Percentiles rank a stretch among this genome's conserved stretches.
Evolutionary conservation across 805 yeast genomes (phyloP).

Genomic region (Metschnikowia amazonensis): DNA sequence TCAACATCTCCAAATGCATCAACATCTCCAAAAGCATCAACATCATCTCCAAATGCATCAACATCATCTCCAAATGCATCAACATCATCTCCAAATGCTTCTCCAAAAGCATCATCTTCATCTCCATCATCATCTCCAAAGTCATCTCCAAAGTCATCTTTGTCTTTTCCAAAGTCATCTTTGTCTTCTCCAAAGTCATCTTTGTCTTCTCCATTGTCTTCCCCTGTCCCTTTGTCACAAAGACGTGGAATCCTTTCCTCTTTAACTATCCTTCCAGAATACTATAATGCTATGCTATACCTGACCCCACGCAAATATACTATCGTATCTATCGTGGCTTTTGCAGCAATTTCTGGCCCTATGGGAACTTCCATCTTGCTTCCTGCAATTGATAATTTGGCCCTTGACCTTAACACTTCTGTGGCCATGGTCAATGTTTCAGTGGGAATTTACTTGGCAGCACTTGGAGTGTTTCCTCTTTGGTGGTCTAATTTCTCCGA

Average conservation of each 20-base stretch:
- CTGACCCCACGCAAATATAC: slow-evolving; percentile 46
- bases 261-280: slow-evolving; percentile 61
- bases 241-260: slow-evolving; percentile 58
- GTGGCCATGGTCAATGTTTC: slow-evolving; percentile 66
- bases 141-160: no score
- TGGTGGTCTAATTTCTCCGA: slow-evolving; percentile 90
- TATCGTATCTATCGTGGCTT: slow-evolving; percentile 64
- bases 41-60: no score
- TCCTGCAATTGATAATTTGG: slow-evolving; percentile 69
- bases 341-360: slow-evolving; percentile 78
- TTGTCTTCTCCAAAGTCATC: no score
- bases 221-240: no score
- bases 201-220: no score
- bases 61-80: no score
- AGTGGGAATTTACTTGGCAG: slow-evolving; percentile 71
- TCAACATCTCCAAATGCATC: no score
- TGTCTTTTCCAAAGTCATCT: no score
- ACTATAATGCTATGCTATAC: slow-evolving; percentile 65
- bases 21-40: no score
- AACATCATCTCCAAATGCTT: no score
- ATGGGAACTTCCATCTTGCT: slow-evolving; percentile 84
- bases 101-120: no score
- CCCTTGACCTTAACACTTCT: slow-evolving; percentile 52
- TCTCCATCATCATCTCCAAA: no score
- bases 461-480: slow-evolving; percentile 75